These are phyloP conservation scores for Fusarium siculi DNA, from an alignment of 2,329 filamentous ascomycete species.

Conservation along the genomic window DNA sequence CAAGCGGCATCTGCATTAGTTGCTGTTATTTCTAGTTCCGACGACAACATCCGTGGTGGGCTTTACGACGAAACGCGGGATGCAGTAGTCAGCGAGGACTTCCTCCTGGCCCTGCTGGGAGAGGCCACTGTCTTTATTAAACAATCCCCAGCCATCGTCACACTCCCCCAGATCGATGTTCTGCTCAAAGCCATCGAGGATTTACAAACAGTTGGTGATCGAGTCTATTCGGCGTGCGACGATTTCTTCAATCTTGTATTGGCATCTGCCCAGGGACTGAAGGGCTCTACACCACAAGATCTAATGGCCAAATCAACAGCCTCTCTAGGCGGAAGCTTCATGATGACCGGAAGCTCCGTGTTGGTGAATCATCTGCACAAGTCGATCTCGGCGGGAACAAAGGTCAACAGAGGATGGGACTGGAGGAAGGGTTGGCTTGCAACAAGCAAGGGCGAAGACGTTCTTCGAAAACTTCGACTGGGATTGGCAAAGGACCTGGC, in stretches of 20 bases:
- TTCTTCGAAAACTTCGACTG: conserved; percentile 78
- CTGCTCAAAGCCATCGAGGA: conserved; percentile 84
- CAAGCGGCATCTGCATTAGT: conserved; percentile 79
- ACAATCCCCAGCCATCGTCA: conserved; percentile 65
- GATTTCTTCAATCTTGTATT: conserved; percentile 83
- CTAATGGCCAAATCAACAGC: conserved; percentile 69
- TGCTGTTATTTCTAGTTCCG: conserved; percentile 85
- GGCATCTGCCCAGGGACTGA: conserved; percentile 72
- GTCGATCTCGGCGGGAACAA: conserved; percentile 66
- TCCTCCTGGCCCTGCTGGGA: conserved; percentile 82
- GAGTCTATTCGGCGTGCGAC: conserved; percentile 78
- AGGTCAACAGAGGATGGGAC: conserved; percentile 75
- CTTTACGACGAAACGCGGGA: conserved; percentile 84
- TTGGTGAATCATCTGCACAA: conserved; percentile 71
- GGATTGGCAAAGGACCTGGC: conserved; percentile 80
- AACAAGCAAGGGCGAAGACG: conserved; percentile 70
- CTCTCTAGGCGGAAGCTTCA: conserved; percentile 69
- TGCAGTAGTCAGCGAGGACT: conserved; percentile 88
- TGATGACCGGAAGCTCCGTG: conserved; percentile 79
- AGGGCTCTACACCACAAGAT: conserved; percentile 71
- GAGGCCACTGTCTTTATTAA: conserved; percentile 84
- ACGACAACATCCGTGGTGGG: conserved; percentile 91
- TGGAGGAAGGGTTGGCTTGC: conserved; percentile 82
- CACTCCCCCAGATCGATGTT: conserved; percentile 76
- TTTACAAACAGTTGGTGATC: conserved; percentile 76